Evolutionary conservation across 2,329 filamentous ascomycete genomes (phyloP).

Genomic region (Sclerotinia glacialis): DNA sequence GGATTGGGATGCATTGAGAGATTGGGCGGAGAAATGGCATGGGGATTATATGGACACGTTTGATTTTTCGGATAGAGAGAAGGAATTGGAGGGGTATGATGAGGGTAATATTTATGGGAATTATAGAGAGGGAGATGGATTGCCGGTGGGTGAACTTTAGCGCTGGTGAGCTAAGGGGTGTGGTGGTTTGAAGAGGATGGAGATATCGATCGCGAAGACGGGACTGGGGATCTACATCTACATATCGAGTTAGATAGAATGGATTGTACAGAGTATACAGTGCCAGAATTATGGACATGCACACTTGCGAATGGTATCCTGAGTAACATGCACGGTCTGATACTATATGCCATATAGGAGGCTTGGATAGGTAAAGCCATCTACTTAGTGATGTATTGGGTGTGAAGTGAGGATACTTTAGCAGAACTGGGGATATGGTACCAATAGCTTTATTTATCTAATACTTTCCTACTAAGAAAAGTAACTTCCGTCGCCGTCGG

Average conservation of each 20-base stretch:
- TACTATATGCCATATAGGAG: not conserved
- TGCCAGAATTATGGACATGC: not conserved
- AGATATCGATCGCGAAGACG: not conserved
- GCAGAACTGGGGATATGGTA: not conserved
- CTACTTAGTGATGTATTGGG: too few relatives aligned
- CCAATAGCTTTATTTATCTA: not conserved
- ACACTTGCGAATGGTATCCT: not conserved
- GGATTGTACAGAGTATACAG: not conserved
- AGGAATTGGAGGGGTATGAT: not conserved
- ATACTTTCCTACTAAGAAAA: not conserved
- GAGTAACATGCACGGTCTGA: not conserved
- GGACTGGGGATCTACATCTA: not conserved
- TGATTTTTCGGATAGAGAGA: not conserved
- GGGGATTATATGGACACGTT: constrained; percentile 1
- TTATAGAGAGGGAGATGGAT: constrained; percentile 1
- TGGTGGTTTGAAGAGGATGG: too few relatives aligned
- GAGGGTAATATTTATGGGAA: not conserved
- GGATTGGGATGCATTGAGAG: constrained; percentile 16
- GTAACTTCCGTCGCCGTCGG: not conserved
- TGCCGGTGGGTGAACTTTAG: constrained; percentile 7
- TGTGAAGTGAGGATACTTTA: not conserved
- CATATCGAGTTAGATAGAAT: not conserved
- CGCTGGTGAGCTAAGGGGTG: not conserved
- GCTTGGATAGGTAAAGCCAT: not conserved
- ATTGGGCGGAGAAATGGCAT: constrained; percentile 10